Evolutionary conservation across 768 basidiomycete species (phyloP), one percentile per base, ranked within the genome.

Genomic region (Russula vinacea): DNA sequence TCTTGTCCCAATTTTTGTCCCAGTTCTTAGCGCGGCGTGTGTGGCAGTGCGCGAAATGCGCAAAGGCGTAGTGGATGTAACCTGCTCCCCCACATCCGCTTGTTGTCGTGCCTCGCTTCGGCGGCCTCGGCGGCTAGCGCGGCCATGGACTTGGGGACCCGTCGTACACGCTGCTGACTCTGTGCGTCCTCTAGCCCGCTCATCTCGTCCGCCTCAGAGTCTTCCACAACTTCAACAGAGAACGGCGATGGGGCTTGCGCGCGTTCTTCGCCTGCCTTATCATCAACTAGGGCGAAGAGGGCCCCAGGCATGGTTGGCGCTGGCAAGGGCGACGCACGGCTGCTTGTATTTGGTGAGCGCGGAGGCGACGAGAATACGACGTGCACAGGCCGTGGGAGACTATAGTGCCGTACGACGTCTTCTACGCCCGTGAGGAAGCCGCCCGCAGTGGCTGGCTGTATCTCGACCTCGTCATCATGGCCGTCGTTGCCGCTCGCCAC

Each of bases 351-450:
- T n/a, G 61, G 65, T 1, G 65, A 56, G 58, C 51, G 56, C n/a
- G 62, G 67, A 35, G 65, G 65, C 5, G 68, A 67, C 5, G 62
- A 37, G 44, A 68, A 65, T 5, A 60, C 67, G 33, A 57, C 73
- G 69, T 70, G 73, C 8, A 78, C 79, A 70, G 82, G 81, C 66
- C 84, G 84, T 1, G 91, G 91, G 32, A 93, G 76, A 62, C 81
- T 81, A 73, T 84, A 93, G 2, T 84, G 82, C 72, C 88, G 78
- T 2, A 93, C 88, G 58, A 92, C 86, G 64, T 83, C 84, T 69
- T 87, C 89, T 8, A 84, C 87, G 16, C 80, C 84, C 8, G 83
- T 79, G 19, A 93, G 77, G 73, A 89, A 92, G 8, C 84, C 83
- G 14, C 52, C 42, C 2, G 9, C 42, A 8, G 11, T 9, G 16